Evolutionary conservation across 2,329 filamentous ascomycete genomes (phyloP), one percentile per base, ranked within the genome.

Genomic region (Aureobasidium sp.): DNA sequence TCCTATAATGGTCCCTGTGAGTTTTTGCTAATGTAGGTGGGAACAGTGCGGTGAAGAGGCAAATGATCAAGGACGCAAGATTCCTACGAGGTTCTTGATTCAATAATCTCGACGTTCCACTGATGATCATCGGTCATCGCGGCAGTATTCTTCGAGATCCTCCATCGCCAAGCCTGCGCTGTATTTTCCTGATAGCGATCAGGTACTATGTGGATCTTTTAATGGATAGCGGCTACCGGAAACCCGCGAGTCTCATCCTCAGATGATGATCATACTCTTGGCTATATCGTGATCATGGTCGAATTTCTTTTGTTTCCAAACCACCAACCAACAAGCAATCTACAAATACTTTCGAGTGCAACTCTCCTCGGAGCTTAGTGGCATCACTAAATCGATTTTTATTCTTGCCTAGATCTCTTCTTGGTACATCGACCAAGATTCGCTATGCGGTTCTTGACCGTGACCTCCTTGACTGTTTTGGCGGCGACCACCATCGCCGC

Each of bases 401-500:
- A 22, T 29, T 11, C 36, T 22, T 22, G 49, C 41, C 41, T 36
- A 34, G 11, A 22, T 9, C 22, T 7, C n/a, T 22, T 15, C 37
- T 42, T 15, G 11, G 22, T 22, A 15, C 29, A 12, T 17, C 9
- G 14, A 36, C 17, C 27, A 17, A 25, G 5, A 11, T 8, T 34
- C 39, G 4, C 27, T 7, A 57, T 57, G 53, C 53, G 53, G 29
- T 45, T 37, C 29, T 15, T 36, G 12, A 39, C 22, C 29, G 34
- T 49, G 12, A 29, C 17, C 15, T n/a, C 45, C 14, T 49, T 47
- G 42, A 36, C 56, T 41, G 56, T 36, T 31, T 31, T 59, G 36
- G 44, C 44, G 31, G 56, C 15, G 27, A 59, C 56, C 12, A 42
- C 56, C 11, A 15, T 59, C 42, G 56, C 56, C 22, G 56, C 56